Percentiles rank a stretch among this genome's conserved stretches.
Conservation (phyloP, 208 protist genomes). For the Trypanosoma scelopori region DNA sequence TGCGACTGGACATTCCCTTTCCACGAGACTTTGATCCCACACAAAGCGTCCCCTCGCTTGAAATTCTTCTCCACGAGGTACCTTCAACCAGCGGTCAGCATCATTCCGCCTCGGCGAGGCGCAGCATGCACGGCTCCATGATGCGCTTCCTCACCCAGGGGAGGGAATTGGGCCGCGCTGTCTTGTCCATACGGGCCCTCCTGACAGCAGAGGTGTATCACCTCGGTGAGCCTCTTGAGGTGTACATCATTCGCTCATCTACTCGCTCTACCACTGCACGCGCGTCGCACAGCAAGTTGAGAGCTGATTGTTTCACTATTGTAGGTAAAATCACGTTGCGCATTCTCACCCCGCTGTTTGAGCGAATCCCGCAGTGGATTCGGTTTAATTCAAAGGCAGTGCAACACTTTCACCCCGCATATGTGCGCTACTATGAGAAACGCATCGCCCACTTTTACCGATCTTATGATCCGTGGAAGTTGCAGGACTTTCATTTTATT, state of each 20-base stretch:
- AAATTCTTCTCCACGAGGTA: slow-evolving; percentile 22
- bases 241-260: slow-evolving; percentile 45
- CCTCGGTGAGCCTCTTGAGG: slow-evolving; percentile 56
- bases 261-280: slow-evolving; percentile 2
- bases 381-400: slow-evolving; percentile 25
- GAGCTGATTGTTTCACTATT: slow-evolving; percentile 25
- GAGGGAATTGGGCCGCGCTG: slow-evolving; percentile 55
- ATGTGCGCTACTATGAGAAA: slow-evolving; percentile 69
- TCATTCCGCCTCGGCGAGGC: not conserved
- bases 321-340: slow-evolving; percentile 61
- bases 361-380: slow-evolving; percentile 50
- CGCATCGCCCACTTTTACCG: slow-evolving; percentile 62
- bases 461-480: slow-evolving; percentile 33
- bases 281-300: slow-evolving; percentile 1
- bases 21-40: not conserved
- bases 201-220: slow-evolving; percentile 50
- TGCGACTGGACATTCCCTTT: slow-evolving; percentile 32
- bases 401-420: slow-evolving; percentile 37
- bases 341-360: slow-evolving; percentile 67
- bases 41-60: slow-evolving; percentile 2
- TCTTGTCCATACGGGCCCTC: slow-evolving; percentile 72
- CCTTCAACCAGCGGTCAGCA: not conserved
- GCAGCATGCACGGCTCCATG: not conserved
- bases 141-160: slow-evolving; percentile 13
- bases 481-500: slow-evolving; percentile 67